Evolutionary conservation across 805 yeast species (phyloP), one percentile per base, ranked within the genome.

Genomic region (Alloascoidea hylecoeti): DNA sequence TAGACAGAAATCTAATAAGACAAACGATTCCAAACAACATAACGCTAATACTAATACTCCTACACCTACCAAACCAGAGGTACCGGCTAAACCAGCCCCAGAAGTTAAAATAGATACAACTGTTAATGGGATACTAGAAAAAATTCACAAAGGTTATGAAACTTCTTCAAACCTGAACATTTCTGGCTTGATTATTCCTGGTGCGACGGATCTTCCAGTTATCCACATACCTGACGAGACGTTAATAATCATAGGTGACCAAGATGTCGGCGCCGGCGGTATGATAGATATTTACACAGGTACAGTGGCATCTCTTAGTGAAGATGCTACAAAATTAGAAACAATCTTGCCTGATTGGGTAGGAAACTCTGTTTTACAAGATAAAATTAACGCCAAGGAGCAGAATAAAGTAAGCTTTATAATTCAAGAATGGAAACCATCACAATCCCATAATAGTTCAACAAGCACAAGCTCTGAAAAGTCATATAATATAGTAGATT

Each of bases 261-360:
- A 51, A 18, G 61, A 59, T 17, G n/a, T n/a, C n/a, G 61, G 58
- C 17, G 58, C 66, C 1, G 68, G 68, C 9, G 64, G 63, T 4
- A 56, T 61, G 3, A 57, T 66, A 17, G 71, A 62, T 32, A 43
- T 66, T 17, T 67, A 57, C 47, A 56, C 63, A 18, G 69, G 66
- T 12, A 44, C 55, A 15, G 51, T 54, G 35, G 55, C 54, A 34
- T 41, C 49, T 35, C 44, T 51, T n/a, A 51, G 50, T 15, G 35
- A 38, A 18, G 53, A 54, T 35, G n/a, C n/a, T 9, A 57, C 53
- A 4, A 49, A 49, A 6, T 51, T 78, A 14, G 76, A 71, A 41
- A 44, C 50, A 9, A 53, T 60, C 5, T 47, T 77, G 9, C 88
- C 92, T 1, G 64, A 60, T 15, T 80, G 89, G 89, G 61, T 73